Evolutionary conservation across 345 rosid genomes (phyloP), one percentile per base, ranked within the genome.

Genomic region (Rubroshorea leprosula): DNA sequence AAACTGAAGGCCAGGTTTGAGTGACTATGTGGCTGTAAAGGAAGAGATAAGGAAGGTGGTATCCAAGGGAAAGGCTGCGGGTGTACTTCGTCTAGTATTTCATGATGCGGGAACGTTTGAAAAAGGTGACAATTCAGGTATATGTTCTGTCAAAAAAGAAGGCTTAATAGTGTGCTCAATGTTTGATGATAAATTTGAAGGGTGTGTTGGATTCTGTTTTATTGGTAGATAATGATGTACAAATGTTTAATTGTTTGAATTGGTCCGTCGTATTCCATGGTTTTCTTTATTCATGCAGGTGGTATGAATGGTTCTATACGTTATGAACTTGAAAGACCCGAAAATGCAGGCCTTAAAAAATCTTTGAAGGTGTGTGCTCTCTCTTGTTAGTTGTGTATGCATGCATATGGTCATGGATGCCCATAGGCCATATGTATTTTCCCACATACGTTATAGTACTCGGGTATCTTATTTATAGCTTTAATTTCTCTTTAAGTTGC

Each of bases 51-150:
- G 81, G 64, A 92, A 80, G 75, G 85, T 81, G 6, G 73, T 92
- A 54, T 68, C 95, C 38, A 92, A 86, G 65, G 89, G 79, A n/a
- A 92, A 86, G 69, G 96, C 98, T 60, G 87, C 96, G 23, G 96
- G 96, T 48, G 84, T 92, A 58, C 98, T 92, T 76, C 96, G 98
- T 63, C 81, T 89, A 57, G 96, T 79, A 51, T 92, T 92, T 76
- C 98, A 89, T 76, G 98, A 92, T 67, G 98, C 93, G n/a, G 98
- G 95, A 68, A 89, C 98, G 51, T 92, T 78, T 67, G 93, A 84
- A 22, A 52, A 74, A 47, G 68, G 68, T 61, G 78, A 67, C 39
- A 67, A 72, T 51, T 72, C 87, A 56, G 98, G 98, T 87, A 54
- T 3, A 27, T 56, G 19, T 15, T 31, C 23, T 17, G 23, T 8